Evolutionary conservation across 192 early-diverging fungal species (phyloP), one percentile per base, ranked within the genome.

Genomic region (Coemansia aciculifera): DNA sequence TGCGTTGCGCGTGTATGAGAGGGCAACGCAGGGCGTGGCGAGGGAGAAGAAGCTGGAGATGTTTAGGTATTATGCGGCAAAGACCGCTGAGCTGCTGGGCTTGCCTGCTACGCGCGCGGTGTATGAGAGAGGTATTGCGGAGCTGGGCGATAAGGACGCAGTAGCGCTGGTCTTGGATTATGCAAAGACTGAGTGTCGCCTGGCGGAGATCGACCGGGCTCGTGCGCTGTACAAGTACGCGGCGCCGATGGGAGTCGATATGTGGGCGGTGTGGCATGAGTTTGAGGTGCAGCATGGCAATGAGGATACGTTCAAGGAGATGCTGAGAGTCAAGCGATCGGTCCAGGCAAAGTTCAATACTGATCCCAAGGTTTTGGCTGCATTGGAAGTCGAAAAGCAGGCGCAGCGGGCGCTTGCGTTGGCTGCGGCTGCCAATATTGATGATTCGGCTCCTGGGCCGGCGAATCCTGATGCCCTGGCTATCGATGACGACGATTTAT

Each of bases 281-380:
- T 99, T 98, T 75, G 98, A 99, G 86, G 94, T 97, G 13, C 88
- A 91, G 65, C 92, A 96, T 68, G 98, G 98, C 36, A 98, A 95
- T 74, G 96, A 99, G 74, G 95, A 98, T 51, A 95, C 96, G 3
- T 98, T 96, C 84, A 96, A 94, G 82, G 96, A 98, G 68, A 97
- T 97, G 95, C 86, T 99, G 49, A 84, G 95, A 64, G 90, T 97
- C 68, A 96, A 95, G 76, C 92, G 97, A 7, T 88, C 88, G 42
- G 92, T 93, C 5, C 90, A 92, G 75, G 91, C 94, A 23, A 89
- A 90, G 52, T 93, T 85, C 79, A 92, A 90, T 64, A 91, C 91
- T 5, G 94, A 97, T 59, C 89, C 89, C 51, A 69, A 60, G 23
- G 85, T 85, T 66, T 74, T 94, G 38, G 86, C 89, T 1, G 81